Base-by-base conservation (phyloP, 179 eudicot genomes). In the Corrigiola litoralis region DNA sequence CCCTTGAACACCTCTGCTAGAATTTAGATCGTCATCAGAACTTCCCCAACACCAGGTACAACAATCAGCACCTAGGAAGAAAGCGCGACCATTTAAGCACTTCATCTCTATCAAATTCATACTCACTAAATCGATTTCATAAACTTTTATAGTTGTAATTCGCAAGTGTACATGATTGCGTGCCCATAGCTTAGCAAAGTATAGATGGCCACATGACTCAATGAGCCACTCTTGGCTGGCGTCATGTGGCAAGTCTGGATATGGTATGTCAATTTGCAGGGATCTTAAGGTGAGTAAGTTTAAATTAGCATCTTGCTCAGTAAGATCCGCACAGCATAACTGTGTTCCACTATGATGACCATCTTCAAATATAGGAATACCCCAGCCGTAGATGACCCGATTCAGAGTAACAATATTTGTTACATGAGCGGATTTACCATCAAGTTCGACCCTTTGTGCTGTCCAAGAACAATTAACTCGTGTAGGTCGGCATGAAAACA, bases 31-130 rank as follows among this genome's bases (percentile, higher is more conserved):
- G 21, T 12, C 42, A 20, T 51, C 34, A 11, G 45, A 4, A 51
- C 16, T 53, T 5, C 27, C 67, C 67, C 61, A 70, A 18, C 57
- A 58, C 58, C 65, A 47, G 8, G 58, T 68, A 16, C 23, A 13
- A 58, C 49, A 8, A 3, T 37, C 16, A 2, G 0, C 7, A 8
- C 40, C 58, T 1, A 68, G 27, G 36, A 68, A 68, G 28, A 68
- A 68, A 25, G 72, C 51, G 3, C 50, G 65, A 9, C 32, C 65
- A n/a, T 32, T 34, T 17, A 60, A 60, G 16, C 13, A 40, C 13
- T 60, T 42, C 8, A 60, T 51, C 50, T 58, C 46, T 28, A 21
- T 12, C 62, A 45, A 58, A 1, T 37, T 37, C 45, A 3, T 58
- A 11, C 37, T 9, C 8, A 4, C 8, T 16, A 44, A 42, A 42